Percentiles rank a stretch among this genome's conserved stretches.
phyloP scores from a whole-genome alignment of 306 rosid genomes.

The Quercus ilex region DNA sequence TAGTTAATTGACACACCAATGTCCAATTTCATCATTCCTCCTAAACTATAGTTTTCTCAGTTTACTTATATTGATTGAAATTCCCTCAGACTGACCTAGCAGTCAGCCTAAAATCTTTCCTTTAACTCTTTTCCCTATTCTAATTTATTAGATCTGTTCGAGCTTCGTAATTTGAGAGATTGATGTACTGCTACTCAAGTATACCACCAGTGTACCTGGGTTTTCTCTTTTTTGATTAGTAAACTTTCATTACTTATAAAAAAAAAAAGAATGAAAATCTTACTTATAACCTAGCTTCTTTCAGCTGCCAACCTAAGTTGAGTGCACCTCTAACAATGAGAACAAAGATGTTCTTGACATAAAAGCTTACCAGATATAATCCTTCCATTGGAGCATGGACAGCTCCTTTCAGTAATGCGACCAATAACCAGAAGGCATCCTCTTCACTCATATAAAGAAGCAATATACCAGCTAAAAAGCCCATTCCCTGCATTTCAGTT shows the following conservation, averaged over 20 bases:
- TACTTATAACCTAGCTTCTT: not conserved
- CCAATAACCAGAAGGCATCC: conserved; percentile 97
- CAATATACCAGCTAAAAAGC: conserved; percentile 89
- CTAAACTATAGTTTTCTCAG: not conserved
- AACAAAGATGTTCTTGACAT: conserved; percentile 1
- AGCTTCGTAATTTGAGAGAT: too few species aligned
- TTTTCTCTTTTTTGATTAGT: too few species aligned
- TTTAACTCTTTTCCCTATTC: too few species aligned
- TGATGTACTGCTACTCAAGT: too few species aligned
- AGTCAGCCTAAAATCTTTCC: not conserved
- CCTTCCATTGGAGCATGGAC: conserved; percentile 99
- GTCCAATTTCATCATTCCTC: not conserved
- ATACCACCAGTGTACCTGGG: too few species aligned
- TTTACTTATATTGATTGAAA: not conserved
- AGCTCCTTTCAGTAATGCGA: conserved; percentile 95
- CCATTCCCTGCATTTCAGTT: conserved; percentile 88
- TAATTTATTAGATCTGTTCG: too few species aligned
- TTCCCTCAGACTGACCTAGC: not conserved
- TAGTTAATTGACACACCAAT: not conserved
- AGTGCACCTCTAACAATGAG: not conserved
- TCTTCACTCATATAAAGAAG: conserved; percentile 99
- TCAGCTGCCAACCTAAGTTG: not conserved
- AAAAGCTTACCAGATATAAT: conserved; percentile 69
- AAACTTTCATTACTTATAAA: too few species aligned
- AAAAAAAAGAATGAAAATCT: not conserved